Percentiles rank a stretch among this genome's conserved stretches.
These are phyloP conservation scores for Podospora australis DNA, from an alignment of 495 filamentous ascomycete genomes.

Conservation along the genomic window DNA sequence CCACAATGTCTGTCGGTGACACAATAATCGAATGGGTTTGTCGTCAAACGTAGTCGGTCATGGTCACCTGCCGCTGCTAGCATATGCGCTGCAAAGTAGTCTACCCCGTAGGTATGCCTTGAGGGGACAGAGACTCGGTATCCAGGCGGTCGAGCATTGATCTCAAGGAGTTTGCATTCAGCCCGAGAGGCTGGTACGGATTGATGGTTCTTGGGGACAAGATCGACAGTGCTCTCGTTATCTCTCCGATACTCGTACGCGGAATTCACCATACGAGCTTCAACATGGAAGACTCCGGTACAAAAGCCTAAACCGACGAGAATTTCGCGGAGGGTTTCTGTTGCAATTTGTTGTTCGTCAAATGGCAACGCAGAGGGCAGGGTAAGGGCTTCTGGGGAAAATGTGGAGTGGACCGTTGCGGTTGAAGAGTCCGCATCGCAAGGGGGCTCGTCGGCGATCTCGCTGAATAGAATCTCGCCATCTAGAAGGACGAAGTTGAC, in stretches of 20 bases:
- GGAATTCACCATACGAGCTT: slow-evolving; percentile 31
- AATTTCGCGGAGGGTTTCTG: slow-evolving; percentile 22
- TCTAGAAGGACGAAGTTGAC: slow-evolving; percentile 45
- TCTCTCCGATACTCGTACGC: slow-evolving; percentile 17
- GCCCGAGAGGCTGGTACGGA: background rate
- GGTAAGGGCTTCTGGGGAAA: slow-evolving; percentile 34
- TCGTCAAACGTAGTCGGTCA: slow-evolving; percentile 16
- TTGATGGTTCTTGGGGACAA: slow-evolving; percentile 2
- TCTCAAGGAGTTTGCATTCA: slow-evolving; percentile 31
- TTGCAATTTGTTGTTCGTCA: slow-evolving; percentile 26
- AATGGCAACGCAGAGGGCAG: slow-evolving; percentile 35
- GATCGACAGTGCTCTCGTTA: slow-evolving; percentile 13
- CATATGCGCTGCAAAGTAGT: slow-evolving; percentile 32
- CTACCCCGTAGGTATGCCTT: slow-evolving; percentile 34
- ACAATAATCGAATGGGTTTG: slow-evolving; percentile 20
- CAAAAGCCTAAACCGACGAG: slow-evolving; percentile 30
- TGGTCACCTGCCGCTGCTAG: slow-evolving; percentile 26
- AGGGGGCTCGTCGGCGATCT: slow-evolving; percentile 48
- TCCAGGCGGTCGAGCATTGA: slow-evolving; percentile 36
- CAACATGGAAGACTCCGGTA: slow-evolving; percentile 27
- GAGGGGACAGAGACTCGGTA: slow-evolving; percentile 22
- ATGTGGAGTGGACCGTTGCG: slow-evolving; percentile 21
- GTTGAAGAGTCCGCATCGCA: slow-evolving; percentile 32
- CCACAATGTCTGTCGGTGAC: background rate
- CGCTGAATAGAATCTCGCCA: slow-evolving; percentile 45